Evolutionary conservation across 768 basidiomycete species (phyloP), one percentile per base, ranked within the genome.

Genomic region (Leccinum fibrillosum): DNA sequence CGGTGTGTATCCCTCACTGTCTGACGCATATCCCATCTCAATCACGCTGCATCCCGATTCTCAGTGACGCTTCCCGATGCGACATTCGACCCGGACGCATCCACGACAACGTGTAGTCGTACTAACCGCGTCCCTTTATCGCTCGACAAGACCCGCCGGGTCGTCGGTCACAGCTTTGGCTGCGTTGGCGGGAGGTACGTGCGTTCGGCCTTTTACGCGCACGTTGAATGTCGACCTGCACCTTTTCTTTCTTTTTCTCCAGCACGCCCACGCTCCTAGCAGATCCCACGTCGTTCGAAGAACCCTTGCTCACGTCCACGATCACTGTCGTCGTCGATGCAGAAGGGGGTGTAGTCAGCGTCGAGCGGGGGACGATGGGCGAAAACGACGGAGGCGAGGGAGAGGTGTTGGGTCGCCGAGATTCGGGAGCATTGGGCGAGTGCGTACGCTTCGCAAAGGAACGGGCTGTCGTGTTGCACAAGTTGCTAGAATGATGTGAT

Each of bases 281-380:
- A 0, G 96, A 98, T 72, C 91, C 94, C 1, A 89, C 92, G 0
- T 79, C 92, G 1, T 97, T 96, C 70, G 96, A 98, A 74, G 89
- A 94, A 63, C 89, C 92, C 0, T 78, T 97, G 7, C 81, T 94
- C 54, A 85, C 89, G 13, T 86, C 91, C 0, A 80, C 81, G 0
- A 67, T 94, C 55, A 84, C 86, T 2, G 71, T 94, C 34, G 75
- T 88, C 1, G 60, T 91, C 5, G 83, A 84, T 58, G 77, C n/a
- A 17, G 53, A 63, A 9, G 69, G 69, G 19, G 65, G 60, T 8
- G 28, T 70, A 15, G 49, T 71, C 25, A 42, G 64, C 10, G 52
- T 69, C 6, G 69, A 71, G 55, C 70, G 66, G 23, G 68, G 55
- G 0, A 60, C 55, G 9, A 53, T 63, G 45, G 67, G 69, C 25